Base-by-base conservation (phyloP, 306 rosid species). In the Vachellia collinsii region DNA sequence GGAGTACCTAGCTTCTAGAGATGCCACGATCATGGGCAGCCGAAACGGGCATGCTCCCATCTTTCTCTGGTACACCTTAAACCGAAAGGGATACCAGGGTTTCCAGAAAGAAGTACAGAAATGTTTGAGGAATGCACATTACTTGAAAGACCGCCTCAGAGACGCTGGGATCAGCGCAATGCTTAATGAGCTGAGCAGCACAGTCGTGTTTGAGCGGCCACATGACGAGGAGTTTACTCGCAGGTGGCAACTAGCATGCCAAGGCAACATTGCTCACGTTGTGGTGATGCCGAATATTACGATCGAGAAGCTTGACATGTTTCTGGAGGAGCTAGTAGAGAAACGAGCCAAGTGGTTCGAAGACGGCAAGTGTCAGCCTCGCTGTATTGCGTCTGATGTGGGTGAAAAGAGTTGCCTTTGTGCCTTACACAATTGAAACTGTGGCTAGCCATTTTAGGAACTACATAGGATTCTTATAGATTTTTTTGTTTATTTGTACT, bases 41-140 rank as follows among this genome's bases (percentile, higher is more conserved):
- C 88, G 90, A 67, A 87, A 87, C 37, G 90, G 90, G 19, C 90
- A 87, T 74, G 90, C 90, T 80, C 90, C 90, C 82, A 87, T 87
- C 61, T 87, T 87, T 79, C 90, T 87, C 74, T 87, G 90, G 90
- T 87, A 85, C 79, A 87, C 90, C 75, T 78, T 87, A 63, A 87
- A 87, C 86, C 81, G 83, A 38, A 87, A 87, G 78, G 90, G 90
- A 80, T 87, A 87, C 76, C 78, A 75, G 75, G 90, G 90, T 72
- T 87, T 87, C 37, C 88, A 87, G 85, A 87, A 87, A 85, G 90
- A 87, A 77, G 90, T 87, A 9, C 90, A 87, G 74, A 87, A 74
- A 70, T 87, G 90, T 87, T 70, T 87, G 83, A 65, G 90, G 29
- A 87, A 87, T 69, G 88, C 90, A 38, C 85, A 85, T 75, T 87